Percentiles rank a stretch among this genome's conserved stretches.
Evolutionary conservation across 2,329 filamentous ascomycete genomes (phyloP).

Genomic region (Epichloe baconii): DNA sequence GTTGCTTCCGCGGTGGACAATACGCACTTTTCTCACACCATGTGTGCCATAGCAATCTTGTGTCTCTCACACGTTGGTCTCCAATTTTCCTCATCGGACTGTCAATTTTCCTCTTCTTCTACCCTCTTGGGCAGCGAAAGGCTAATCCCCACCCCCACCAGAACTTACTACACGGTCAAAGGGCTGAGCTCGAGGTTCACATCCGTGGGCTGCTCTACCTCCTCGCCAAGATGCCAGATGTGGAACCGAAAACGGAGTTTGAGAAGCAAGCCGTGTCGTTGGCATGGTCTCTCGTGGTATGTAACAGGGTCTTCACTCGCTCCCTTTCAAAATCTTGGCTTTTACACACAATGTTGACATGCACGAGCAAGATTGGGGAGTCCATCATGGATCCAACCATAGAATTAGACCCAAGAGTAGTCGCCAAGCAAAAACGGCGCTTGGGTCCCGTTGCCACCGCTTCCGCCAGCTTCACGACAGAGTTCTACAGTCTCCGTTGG

Average conservation of each 20-base stretch:
- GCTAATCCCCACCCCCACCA: neutral
- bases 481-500: neutral
- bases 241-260: neutral
- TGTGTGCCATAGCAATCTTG: neutral
- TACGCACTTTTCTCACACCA: neutral
- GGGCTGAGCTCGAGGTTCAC: neutral
- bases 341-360: too few relatives aligned
- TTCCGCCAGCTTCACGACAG: neutral
- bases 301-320: neutral
- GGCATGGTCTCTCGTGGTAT: constrained; percentile 1
- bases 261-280: neutral
- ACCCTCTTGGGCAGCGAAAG: neutral
- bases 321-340: too few relatives aligned
- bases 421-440: neutral
- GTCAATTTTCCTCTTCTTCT: too few relatives aligned
- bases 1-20: neutral
- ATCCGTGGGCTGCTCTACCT: constrained; percentile 2
- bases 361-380: constrained; percentile 1
- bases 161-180: neutral
- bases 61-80: neutral
- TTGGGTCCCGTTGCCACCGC: neutral
- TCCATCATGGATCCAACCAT: constrained; percentile 2
- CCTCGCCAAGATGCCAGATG: neutral
- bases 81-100: too few relatives aligned
- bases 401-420: neutral